A percentile compares a stretch with the other conserved stretches of the same genome.
These are phyloP conservation scores for Fonsecaea monophora DNA, from an alignment of 2,329 filamentous ascomycete species.

Conservation along the genomic window DNA sequence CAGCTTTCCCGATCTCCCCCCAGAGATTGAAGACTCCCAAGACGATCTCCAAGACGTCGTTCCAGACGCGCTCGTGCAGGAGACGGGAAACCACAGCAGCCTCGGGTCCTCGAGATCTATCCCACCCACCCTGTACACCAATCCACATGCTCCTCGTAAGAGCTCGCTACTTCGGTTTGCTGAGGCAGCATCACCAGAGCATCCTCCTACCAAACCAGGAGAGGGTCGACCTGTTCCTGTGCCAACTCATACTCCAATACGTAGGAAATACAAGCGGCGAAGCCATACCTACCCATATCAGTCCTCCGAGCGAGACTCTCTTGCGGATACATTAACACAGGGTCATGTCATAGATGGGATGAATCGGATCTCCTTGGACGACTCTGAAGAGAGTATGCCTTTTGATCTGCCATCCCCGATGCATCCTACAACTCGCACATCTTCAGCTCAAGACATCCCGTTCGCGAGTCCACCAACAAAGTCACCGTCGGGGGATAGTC, in stretches of 20 bases:
- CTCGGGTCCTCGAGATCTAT: constrained; percentile 18
- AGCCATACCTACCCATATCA: constrained; percentile 33
- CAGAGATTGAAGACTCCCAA: background rate
- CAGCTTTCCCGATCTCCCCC: constrained; percentile 10
- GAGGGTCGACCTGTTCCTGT: constrained; percentile 6
- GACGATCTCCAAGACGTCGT: background rate
- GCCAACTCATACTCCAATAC: constrained; percentile 1
- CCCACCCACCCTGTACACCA: constrained; percentile 16
- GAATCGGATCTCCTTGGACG: constrained; percentile 22
- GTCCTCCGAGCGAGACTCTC: constrained; percentile 27
- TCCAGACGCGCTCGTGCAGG: background rate
- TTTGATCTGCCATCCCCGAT: constrained; percentile 18
- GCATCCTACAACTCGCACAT: constrained; percentile 9
- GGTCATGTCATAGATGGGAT: constrained; percentile 15
- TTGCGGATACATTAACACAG: constrained; percentile 3
- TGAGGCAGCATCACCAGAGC: constrained; percentile 31
- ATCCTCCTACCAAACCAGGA: constrained; percentile 7
- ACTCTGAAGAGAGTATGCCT: constrained; percentile 5
- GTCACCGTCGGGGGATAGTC: background rate
- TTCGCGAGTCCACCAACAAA: constrained; percentile 4
- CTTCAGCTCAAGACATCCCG: constrained; percentile 1
- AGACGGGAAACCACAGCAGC: background rate
- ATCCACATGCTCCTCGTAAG: constrained; percentile 38
- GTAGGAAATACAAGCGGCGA: constrained; percentile 26
- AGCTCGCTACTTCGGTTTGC: constrained; percentile 39